These are phyloP conservation scores for Coemansia sp. DNA, from an alignment of 192 early-diverging fungal genomes.

Conservation along the genomic window DNA sequence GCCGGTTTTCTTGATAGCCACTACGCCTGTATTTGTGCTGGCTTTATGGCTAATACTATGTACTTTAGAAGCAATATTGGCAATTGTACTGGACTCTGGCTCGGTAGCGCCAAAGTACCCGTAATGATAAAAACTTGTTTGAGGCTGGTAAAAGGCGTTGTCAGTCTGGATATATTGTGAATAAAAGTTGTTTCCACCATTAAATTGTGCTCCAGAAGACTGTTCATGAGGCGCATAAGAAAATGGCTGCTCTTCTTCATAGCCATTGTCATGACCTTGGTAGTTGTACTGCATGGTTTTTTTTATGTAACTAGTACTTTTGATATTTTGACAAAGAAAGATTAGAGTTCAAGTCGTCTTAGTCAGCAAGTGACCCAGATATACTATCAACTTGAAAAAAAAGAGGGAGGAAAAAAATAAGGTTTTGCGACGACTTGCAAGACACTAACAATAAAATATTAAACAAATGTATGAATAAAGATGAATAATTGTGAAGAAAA, in stretches of 20 bases:
- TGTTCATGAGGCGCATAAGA: neutral
- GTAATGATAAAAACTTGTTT: neutral
- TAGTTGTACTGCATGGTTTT: neutral
- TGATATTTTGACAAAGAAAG: neutral
- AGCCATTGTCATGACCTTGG: neutral
- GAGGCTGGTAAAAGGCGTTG: conserved; percentile 1
- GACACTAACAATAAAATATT: neutral
- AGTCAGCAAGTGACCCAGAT: no score
- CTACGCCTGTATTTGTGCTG: neutral
- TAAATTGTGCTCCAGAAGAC: neutral
- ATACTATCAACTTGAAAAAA: neutral
- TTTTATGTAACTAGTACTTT: no score
- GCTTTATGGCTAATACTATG: neutral
- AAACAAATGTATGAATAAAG: neutral
- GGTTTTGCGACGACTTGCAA: neutral
- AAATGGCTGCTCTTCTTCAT: neutral
- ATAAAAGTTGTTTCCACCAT: conserved; percentile 2
- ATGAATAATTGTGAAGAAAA: conserved; percentile 9
- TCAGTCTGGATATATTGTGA: neutral
- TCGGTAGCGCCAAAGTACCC: neutral
- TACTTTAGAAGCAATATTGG: neutral
- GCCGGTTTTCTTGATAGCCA: neutral
- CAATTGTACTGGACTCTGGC: neutral
- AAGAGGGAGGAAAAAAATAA: neutral
- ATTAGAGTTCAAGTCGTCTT: neutral